Conservation (phyloP, 306 rosid genomes). For the Cucurbita argyrosperma region DNA sequence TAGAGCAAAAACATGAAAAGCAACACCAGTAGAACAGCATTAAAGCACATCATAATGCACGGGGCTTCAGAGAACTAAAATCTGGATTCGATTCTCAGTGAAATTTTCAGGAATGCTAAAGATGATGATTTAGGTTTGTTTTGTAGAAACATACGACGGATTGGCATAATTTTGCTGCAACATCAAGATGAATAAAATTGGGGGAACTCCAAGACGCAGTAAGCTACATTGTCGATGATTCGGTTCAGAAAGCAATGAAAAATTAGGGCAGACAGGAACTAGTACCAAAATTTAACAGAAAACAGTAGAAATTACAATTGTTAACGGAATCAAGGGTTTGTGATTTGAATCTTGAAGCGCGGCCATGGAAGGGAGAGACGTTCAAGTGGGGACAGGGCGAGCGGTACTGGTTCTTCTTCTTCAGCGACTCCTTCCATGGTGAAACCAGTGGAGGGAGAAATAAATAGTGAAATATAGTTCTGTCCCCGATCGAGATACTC, state of each 20-base stretch:
- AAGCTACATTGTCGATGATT: background rate
- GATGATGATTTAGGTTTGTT: slow-evolving; percentile 64
- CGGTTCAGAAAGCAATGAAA: background rate
- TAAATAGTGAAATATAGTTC: background rate
- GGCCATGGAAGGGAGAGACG: background rate
- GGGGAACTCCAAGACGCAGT: background rate
- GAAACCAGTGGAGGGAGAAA: background rate
- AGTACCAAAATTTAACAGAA: background rate
- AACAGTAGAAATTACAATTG: background rate
- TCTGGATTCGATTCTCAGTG: slow-evolving; percentile 52
- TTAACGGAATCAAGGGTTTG: background rate
- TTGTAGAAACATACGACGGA: slow-evolving; percentile 68
- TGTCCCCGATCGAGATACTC: background rate
- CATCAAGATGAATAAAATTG: background rate
- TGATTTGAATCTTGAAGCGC: slow-evolving; percentile 10
- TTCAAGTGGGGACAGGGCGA: too few relatives aligned
- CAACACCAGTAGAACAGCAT: background rate
- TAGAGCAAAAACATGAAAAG: background rate
- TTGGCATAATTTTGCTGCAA: slow-evolving; percentile 73
- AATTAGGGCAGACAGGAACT: background rate
- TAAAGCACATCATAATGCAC: background rate
- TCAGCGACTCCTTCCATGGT: background rate
- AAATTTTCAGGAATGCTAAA: slow-evolving; percentile 51
- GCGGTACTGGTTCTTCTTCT: background rate
- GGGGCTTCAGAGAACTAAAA: slow-evolving; percentile 3